A percentile compares a stretch with the other conserved stretches of the same genome.
These are phyloP conservation scores for Ajuga chamaepitys DNA, from an alignment of 257 asterid genomes.

Conservation along the genomic window DNA sequence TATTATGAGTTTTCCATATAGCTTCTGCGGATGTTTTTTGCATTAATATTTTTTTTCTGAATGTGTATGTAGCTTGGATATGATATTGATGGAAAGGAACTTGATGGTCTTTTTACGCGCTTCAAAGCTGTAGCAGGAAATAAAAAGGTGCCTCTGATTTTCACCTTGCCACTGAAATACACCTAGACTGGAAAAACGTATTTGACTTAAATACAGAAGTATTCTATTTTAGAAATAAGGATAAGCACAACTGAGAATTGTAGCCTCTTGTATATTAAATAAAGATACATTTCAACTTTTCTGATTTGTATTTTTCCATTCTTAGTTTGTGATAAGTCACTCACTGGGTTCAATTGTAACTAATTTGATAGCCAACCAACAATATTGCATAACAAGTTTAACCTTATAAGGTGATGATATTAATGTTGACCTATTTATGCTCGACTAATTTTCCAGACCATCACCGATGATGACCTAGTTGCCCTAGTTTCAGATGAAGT, in stretches of 20 bases:
- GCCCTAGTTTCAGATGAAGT: constrained; percentile 87
- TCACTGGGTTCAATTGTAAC: background rate
- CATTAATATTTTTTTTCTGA: background rate
- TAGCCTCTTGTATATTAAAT: background rate
- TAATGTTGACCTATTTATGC: constrained; percentile 1
- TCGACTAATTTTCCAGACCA: constrained; percentile 38
- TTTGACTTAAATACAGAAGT: background rate
- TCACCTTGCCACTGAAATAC: constrained; percentile 1
- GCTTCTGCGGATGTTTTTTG: constrained; percentile 6
- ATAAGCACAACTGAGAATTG: background rate
- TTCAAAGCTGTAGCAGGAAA: constrained; percentile 88
- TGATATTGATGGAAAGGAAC: constrained; percentile 74
- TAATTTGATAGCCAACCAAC: background rate
- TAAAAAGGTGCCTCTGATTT: constrained; percentile 59
- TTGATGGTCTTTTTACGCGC: constrained; percentile 87
- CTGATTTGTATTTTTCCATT: no score
- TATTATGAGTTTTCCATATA: background rate
- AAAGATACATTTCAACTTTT: background rate
- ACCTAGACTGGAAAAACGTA: background rate
- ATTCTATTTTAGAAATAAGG: background rate
- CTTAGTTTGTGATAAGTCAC: no score
- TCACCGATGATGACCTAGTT: constrained; percentile 81
- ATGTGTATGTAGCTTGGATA: constrained; percentile 68
- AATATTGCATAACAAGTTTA: background rate
- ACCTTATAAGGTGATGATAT: background rate